Evolutionary conservation across 345 rosid genomes (phyloP), one percentile per base, ranked within the genome.

Genomic region (Mercurialis annua): DNA sequence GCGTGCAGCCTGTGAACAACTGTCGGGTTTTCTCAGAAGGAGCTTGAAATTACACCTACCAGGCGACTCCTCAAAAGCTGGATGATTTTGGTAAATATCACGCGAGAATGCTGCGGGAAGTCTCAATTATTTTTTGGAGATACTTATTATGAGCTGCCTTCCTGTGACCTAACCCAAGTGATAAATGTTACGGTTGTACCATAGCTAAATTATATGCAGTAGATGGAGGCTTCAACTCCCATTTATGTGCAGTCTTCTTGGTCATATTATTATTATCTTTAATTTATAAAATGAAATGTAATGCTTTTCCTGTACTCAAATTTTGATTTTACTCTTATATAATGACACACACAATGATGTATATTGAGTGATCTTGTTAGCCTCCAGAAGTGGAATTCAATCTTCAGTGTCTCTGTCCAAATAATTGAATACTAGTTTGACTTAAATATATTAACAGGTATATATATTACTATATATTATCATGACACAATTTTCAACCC

Each of bases 11-110:
- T 31, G 84, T 24, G 74, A 78, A 48, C 87, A 83, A 70, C 69
- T 90, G 83, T 87, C 97, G 23, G 85, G 83, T 80, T 84, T 90
- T 71, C 85, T 90, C 7, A 76, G 98, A 74, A 82, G 87, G 90
- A 86, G 74, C 78, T 80, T 90, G 77, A 85, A 86, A 60, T 66
- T 76, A 11, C 87, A 79, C 60, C 77, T 75, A 36, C 82, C 86
- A 43, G 76, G 65, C 7, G 85, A 81, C 65, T 55, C 56, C 20
- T 26, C 54, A 10, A 68, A 68, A 36, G 52, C 69, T 4, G 55
- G 24, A 14, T 73, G 60, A 71, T 36, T 49, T 49, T n/a, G n/a
- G 18, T 1, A 52, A n/a, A 38, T 2, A 8, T 47, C 0, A n/a
- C 1, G 9, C 57, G 9, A 48, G 10, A 36, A 21, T 14, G 16